Evolutionary conservation across 2,329 filamentous ascomycete species (phyloP), one percentile per base, ranked within the genome.

Genomic region (Pseudogymnoascus sp.): DNA sequence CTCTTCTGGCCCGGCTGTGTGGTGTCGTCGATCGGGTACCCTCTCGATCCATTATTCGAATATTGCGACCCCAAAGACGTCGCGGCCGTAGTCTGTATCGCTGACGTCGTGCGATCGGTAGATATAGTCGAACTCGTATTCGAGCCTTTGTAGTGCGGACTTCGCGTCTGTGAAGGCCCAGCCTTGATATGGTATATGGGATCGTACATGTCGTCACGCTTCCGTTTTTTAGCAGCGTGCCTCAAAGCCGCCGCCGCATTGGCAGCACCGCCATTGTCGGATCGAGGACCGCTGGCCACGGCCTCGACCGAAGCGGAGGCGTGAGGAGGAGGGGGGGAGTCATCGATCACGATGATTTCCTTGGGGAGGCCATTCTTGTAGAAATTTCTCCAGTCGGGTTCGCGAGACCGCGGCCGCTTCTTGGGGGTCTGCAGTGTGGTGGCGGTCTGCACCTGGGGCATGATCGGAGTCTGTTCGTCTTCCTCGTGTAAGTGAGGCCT

Each of bases 281-380:
- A n/a, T 77, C 75, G 62, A 67, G 67, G 54, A 68, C 74, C 36
- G 29, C 21, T 60, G 59, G 75, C 70, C 64, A 83, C 80, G 63
- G 82, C 81, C 59, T 69, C 42, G 66, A 72, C 61, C 63, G 70
- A 69, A 64, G 67, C 64, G 63, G 75, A 71, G 68, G 73, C 68
- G 14, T 69, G 68, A 34, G 80, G 80, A 10, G 77, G 75, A 10
- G 77, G 75, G 61, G 88, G 88, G 4, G 85, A 86, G 74, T 93
- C 88, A 68, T 80, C 81, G 68, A 95, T 95, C 70, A 93, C 86
- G 72, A 95, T 93, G 72, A 95, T 86, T 77, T 95, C 90, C 73
- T 91, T 88, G 23, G 90, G 90, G 26, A 92, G 78, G 3, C 90
- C 90, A 74, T 93, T 93, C 73, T 88, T 88, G 75, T 93, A 93